Evolutionary conservation across 169 alveolate genomes (phyloP), one percentile per base, ranked within the genome.

Genomic region (Cryptosporidium meleagridis): DNA sequence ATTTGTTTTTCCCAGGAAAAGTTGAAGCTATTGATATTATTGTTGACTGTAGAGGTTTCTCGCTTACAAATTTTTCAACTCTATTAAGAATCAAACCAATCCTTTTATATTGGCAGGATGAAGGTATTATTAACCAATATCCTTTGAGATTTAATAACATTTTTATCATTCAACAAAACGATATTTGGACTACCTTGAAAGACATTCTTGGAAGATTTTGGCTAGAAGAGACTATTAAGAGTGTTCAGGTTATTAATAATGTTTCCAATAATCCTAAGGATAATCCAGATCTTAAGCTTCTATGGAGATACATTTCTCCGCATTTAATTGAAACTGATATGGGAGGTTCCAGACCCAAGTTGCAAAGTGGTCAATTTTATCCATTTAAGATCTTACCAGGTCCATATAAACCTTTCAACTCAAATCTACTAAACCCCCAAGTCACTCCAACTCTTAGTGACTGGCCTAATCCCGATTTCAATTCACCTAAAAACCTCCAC

Each of bases 271-370:
- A 80, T 62, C 45, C 89, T 0, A 80, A 59, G 51, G 41, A 80
- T 18, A 70, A 44, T 21, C 31, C 21, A 33, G 89, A 80, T 29
- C 75, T 58, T 7, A 80, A 59, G 67, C 44, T 62, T n/a, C 75
- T 80, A 1, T 80, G 89, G 89, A 80, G 70, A 29, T 80, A 62
- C 29, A 80, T 80, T 62, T 80, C 89, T 21, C 89, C 89, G 2
- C 62, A 62, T 8, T 35, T 62, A 2, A 41, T 80, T 14, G 89
- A 80, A 35, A 62, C 69, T 10, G 89, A 80, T 29, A 41, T 80
- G 26, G 89, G 89, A 59, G 89, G 89, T 41, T 8, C 29, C 35
- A 37, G 89, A 65, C 80, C 89, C 35, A 35, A 58, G 23, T 33
- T 80, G 5, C 35, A 65, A 23, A 3, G 5, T 6, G 89, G 89